Conservation (phyloP, 116 monocot genomes). For the Cymodocea nodosa region DNA sequence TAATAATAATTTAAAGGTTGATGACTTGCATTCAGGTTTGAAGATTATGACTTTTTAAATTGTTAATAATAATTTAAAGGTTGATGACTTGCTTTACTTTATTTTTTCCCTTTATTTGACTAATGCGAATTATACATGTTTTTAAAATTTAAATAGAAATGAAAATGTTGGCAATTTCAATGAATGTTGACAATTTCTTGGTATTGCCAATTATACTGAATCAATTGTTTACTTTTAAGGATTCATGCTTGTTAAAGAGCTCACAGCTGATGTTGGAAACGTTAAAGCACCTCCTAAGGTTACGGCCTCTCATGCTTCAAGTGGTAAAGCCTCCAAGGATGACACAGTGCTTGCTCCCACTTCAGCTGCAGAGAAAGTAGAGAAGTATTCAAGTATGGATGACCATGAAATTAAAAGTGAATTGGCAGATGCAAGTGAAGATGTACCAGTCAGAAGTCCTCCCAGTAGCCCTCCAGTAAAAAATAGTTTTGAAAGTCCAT, state of each 20-base stretch:
- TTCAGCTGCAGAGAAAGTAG: slow-evolving; percentile 1
- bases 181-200: too few species aligned
- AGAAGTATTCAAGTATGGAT: slow-evolving; percentile 10
- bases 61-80: too few species aligned
- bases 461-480: slow-evolving; percentile 55
- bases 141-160: not conserved
- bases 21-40: too few species aligned
- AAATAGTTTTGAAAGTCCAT: slow-evolving; percentile 40
- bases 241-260: slow-evolving; percentile 44
- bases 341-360: slow-evolving; percentile 28
- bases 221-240: slow-evolving; percentile 17
- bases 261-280: slow-evolving; percentile 42
- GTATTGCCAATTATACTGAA: not conserved
- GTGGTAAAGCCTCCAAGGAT: slow-evolving; percentile 24
- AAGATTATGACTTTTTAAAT: too few species aligned
- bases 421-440: slow-evolving; percentile 33
- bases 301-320: slow-evolving; percentile 20
- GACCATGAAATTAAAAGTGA: slow-evolving; percentile 25
- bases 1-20: too few species aligned
- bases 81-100: too few species aligned
- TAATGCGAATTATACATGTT: not conserved
- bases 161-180: too few species aligned
- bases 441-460: slow-evolving; percentile 50
- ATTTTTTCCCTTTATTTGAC: not conserved
- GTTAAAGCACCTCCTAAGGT: slow-evolving; percentile 20